Evolutionary conservation across 345 rosid species (phyloP), one percentile per base, ranked within the genome.

Genomic region (Kandelia obovata): DNA sequence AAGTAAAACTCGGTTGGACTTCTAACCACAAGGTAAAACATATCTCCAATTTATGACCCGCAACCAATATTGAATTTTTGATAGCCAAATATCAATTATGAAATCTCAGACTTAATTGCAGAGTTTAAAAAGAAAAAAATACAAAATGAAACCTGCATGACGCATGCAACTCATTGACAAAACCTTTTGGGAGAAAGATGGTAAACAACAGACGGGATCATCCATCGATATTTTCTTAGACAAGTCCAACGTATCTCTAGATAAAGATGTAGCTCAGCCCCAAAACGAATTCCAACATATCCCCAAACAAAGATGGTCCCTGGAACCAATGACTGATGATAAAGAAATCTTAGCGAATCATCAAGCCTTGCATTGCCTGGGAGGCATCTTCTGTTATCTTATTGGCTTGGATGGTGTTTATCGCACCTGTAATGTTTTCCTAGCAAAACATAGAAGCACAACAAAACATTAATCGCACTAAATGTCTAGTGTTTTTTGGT

Each of bases 401-500:
- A 85, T 86, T 92, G 1, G 97, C 88, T 76, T 90, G 91, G 65
- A 92, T 85, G 76, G 99, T 89, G 77, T 66, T 84, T 71, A 96
- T 89, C 66, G 90, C 84, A 69, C 74, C 86, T 16, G 81, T 72
- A 78, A 96, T 76, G 75, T 92, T 89, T 21, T 80, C 91, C 99
- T 92, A 2, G 81, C 65, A 73, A 71, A 71, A 77, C 32, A 53
- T 32, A 21, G 13, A 53, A 31, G 30, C 57, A 46, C 26, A 26
- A 11, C 21, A 62, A 68, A 37, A 1, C 7, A 26, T 21, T n/a
- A 25, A n/a, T 57, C 27, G 1, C 17, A 26, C 30, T 25, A 23
- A 55, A 55, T 55, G 5, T 55, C 9, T n/a, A 53, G 21, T 2
- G 3, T 37, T 10, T 10, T 39, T 39, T 39, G 13, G 46, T 39